Evolutionary conservation across 2,329 filamentous ascomycete genomes (phyloP).

Genomic region (Geoglossum cookeanum): DNA sequence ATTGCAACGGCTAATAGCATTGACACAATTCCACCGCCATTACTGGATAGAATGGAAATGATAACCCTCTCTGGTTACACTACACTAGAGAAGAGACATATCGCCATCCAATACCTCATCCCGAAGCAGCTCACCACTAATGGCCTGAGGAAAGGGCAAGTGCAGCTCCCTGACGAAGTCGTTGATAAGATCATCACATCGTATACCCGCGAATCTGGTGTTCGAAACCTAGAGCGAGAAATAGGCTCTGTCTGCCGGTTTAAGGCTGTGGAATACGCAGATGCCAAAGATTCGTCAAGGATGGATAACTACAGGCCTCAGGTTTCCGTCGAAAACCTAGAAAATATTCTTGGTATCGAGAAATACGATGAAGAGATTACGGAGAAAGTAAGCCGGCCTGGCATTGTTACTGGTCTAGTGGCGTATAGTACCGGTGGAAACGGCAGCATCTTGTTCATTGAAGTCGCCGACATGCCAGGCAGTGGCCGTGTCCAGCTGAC

Average conservation of each 20-base stretch:
- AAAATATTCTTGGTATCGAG: slow-evolving; percentile 80
- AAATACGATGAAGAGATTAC: slow-evolving; percentile 92
- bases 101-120: slow-evolving; percentile 80
- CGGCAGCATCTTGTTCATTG: slow-evolving; percentile 93
- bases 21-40: slow-evolving; percentile 83
- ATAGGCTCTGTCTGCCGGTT: slow-evolving; percentile 85
- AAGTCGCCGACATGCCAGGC: slow-evolving; percentile 93
- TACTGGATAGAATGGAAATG: slow-evolving; percentile 93
- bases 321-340: slow-evolving; percentile 62
- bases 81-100: slow-evolving; percentile 89
- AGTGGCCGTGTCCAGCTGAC: slow-evolving; percentile 84
- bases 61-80: slow-evolving; percentile 91
- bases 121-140: slow-evolving; percentile 91
- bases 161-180: slow-evolving; percentile 62
- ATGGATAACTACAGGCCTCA: slow-evolving; percentile 52
- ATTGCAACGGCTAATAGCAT: slow-evolving; percentile 92
- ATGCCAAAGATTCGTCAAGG: slow-evolving; percentile 58
- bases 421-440: slow-evolving; percentile 86
- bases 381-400: slow-evolving; percentile 60
- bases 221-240: slow-evolving; percentile 89
- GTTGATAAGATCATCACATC: slow-evolving; percentile 89
- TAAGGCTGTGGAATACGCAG: slow-evolving; percentile 88
- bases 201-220: slow-evolving; percentile 90
- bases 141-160: slow-evolving; percentile 53
- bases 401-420: slow-evolving; percentile 88